Base-by-base conservation (phyloP, 768 basidiomycete genomes). In the Fibroporia radiculosa region DNA sequence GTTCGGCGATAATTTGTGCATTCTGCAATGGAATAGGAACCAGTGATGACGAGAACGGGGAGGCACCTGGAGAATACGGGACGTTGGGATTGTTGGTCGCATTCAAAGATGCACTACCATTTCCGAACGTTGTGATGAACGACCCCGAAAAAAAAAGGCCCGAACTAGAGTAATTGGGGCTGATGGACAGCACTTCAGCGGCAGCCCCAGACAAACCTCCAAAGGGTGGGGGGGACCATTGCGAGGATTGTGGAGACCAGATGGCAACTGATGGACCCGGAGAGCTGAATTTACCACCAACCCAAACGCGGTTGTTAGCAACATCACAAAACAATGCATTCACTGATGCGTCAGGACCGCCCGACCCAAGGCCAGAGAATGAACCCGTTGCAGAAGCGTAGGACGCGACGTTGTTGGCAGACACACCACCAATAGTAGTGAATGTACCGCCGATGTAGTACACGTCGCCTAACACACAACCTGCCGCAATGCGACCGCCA, bases 131-230 rank as follows among this genome's bases (percentile, higher is more conserved):
- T 2, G 88, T 84, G 44, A 84, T 55, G 69, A 99, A 99, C 11
- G 84, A 83, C 29, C 96, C 96, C 0, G 85, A 75, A 58, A 98
- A 93, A 60, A 93, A 84, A 43, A 97, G 66, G 50, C 84, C 87
- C 11, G 72, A 66, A 43, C 74, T 72, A 42, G 88, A 81, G 27
- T 80, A 67, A 54, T 86, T 87, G 24, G 82, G 66, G 27, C 78
- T 72, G 56, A 98, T 96, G 37, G 86, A 84, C 22, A 70, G 61
- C 43, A 98, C 89, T 53, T 74, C 69, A 7, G 76, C 74, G 29
- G 75, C 71, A 14, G 75, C 77, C 31, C 89, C 92, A 24, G 77
- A 66, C 31, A 99, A 70, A 26, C 93, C 93, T 34, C 71, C 73
- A 64, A 99, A 97, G 14, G 84, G 83, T 2, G 91, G 73, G 19